These are phyloP conservation scores for Colletotrichum shisoi DNA, from an alignment of 2,329 filamentous ascomycete genomes.

Conservation along the genomic window DNA sequence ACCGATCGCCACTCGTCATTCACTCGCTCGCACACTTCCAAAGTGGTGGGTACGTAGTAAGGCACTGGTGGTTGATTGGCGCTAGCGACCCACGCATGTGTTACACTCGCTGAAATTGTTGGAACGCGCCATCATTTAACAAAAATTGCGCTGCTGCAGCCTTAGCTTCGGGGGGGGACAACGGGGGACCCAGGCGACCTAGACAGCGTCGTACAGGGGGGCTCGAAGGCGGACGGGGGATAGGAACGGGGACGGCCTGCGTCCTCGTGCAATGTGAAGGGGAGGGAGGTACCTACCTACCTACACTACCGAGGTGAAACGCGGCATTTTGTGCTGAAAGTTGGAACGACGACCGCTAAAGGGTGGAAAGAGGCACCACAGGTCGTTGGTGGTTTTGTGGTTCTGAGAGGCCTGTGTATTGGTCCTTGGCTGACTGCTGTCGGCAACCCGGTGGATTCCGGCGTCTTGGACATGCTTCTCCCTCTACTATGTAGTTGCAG, in stretches of 20 bases:
- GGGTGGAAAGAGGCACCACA: not conserved
- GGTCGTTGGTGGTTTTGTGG: not conserved
- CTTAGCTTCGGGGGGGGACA: conserved; percentile 10
- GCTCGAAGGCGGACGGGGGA: no score
- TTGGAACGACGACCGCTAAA: not conserved
- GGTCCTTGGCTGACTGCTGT: not conserved
- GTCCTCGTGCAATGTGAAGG: not conserved
- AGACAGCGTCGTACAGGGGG: conserved; percentile 20
- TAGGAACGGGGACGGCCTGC: not conserved
- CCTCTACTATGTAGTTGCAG: not conserved
- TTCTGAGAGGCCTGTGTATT: not conserved
- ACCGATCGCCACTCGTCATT: not conserved
- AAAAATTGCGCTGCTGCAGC: conserved; percentile 23
- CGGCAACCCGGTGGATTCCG: conserved; percentile 3
- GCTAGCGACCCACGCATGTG: conserved; percentile 13
- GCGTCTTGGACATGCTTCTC: conserved; percentile 1
- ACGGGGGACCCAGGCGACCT: conserved; percentile 16
- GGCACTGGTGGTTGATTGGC: no score
- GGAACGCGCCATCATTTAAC: conserved; percentile 32
- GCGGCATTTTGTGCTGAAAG: not conserved
- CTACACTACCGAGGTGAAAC: not conserved
- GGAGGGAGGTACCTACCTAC: no score
- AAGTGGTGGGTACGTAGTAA: not conserved
- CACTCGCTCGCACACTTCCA: no score
- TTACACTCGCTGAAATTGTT: conserved; percentile 37